Evolutionary conservation across 1,284 basidiomycete species (phyloP).

Genomic region (Ganoderma lingzhi): DNA sequence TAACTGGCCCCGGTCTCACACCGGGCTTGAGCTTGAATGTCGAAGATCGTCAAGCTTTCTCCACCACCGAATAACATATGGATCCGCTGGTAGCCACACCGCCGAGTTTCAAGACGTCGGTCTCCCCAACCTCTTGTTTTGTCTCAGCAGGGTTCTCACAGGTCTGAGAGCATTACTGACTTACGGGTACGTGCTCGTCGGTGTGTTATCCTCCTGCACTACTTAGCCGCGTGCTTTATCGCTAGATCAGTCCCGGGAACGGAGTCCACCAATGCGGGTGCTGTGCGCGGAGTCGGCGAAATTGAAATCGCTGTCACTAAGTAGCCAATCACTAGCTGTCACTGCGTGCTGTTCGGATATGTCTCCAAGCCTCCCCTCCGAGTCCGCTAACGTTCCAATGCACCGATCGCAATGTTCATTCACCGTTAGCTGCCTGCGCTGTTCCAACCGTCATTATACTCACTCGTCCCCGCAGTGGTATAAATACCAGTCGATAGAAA

Average conservation of each 20-base stretch:
- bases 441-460: background rate
- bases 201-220: background rate
- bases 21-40: background rate
- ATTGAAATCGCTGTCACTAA: no score
- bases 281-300: background rate
- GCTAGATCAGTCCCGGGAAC: background rate
- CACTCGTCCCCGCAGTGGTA: background rate
- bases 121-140: no score
- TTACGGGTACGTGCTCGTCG: background rate
- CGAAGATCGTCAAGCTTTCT: background rate
- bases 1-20: background rate
- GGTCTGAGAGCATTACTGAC: background rate
- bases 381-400: background rate
- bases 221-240: background rate
- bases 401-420: background rate
- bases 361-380: background rate
- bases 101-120: background rate
- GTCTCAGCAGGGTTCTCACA: background rate
- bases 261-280: background rate
- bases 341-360: slow-evolving; percentile 2
- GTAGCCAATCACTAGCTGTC: no score
- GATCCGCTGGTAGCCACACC: no score
- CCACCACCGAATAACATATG: background rate
- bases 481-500: background rate
- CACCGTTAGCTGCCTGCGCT: background rate